Evolutionary conservation across 179 eudicot species (phyloP), one percentile per base, ranked within the genome.

Genomic region (Sideroxylon spinosum): DNA sequence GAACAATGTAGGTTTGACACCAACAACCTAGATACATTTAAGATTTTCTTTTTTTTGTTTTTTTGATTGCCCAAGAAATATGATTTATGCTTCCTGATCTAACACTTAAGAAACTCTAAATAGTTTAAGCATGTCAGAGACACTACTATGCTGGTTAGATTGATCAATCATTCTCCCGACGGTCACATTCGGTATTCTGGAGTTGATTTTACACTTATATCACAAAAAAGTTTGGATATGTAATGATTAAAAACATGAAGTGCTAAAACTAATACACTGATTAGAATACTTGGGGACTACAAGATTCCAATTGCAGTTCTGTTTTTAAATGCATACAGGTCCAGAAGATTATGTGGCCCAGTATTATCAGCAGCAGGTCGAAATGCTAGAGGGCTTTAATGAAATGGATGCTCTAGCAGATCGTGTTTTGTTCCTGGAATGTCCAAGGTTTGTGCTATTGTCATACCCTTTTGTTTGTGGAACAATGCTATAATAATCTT

Each of bases 381-480:
- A 93, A 81, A 89, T 82, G 88, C 82, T 93, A 71, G 97, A 92
- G 86, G 93, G 94, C n/a, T 93, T 93, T 71, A 91, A 83, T 85
- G 92, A 93, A 79, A 93, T 93, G 97, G 97, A 93, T 84, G 91
- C 91, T 66, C 86, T 93, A 80, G 90, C 96, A 72, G 96, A 91
- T 60, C 97, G 97, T 79, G 97, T 49, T 93, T 88, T 86, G 81
- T 93, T 77, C 96, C 96, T 70, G 90, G 91, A 61, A 81, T 93
- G 90, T 87, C 97, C 65, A 85, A 87, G 94, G 97, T 93, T 74
- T 69, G 66, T 73, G 28, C 46, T 17, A 29, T 67, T 46, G 28
- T 73, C 67, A 13, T 13, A 1, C 25, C 70, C 61, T 37, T 44
- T 32, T 53, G 65, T 25, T 29, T 37, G 5, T 37, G 44, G 5